A percentile compares a stretch with the other conserved stretches of the same genome.
phyloP scores from a whole-genome alignment of 805 yeast species.

The Lipomyces sp. region DNA sequence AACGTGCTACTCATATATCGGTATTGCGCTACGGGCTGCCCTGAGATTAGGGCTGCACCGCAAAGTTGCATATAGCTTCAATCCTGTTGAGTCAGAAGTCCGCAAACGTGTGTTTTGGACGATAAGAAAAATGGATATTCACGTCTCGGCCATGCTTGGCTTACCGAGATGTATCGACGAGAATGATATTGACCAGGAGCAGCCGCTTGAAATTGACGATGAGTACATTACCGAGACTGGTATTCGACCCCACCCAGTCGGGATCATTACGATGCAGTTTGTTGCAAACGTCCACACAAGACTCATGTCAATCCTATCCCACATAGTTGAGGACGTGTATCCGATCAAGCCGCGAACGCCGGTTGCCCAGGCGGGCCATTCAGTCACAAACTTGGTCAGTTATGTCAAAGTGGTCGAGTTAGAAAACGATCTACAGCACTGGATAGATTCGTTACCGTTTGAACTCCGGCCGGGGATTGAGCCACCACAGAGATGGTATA shows the following conservation, averaged over 20 bases:
- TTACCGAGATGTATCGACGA: slow-evolving; percentile 76
- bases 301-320: slow-evolving; percentile 69
- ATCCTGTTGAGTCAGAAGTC: slow-evolving; percentile 80
- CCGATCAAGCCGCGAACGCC: slow-evolving; percentile 57
- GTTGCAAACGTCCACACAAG: slow-evolving; percentile 86
- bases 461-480: slow-evolving; percentile 74
- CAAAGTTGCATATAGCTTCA: slow-evolving; percentile 63
- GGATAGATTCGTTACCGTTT: slow-evolving; percentile 73
- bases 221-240: slow-evolving; percentile 77
- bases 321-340: slow-evolving; percentile 72
- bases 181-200: slow-evolving; percentile 83
- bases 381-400: slow-evolving; percentile 32
- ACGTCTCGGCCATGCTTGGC: slow-evolving; percentile 85
- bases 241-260: slow-evolving; percentile 55
- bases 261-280: slow-evolving; percentile 53
- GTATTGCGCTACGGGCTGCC: slow-evolving; percentile 83
- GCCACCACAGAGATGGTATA: slow-evolving; percentile 67
- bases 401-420: slow-evolving; percentile 57
- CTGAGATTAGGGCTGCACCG: slow-evolving; percentile 82
- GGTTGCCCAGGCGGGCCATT: slow-evolving; percentile 18
- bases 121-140: slow-evolving; percentile 86
- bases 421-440: slow-evolving; percentile 69
- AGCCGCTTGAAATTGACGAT: slow-evolving; percentile 85
- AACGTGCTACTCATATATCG: slow-evolving; percentile 87
- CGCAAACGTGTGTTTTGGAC: slow-evolving; percentile 88